These are phyloP conservation scores for Sphaerobolus stellatus DNA, from an alignment of 1,284 basidiomycete genomes.

Conservation along the genomic window DNA sequence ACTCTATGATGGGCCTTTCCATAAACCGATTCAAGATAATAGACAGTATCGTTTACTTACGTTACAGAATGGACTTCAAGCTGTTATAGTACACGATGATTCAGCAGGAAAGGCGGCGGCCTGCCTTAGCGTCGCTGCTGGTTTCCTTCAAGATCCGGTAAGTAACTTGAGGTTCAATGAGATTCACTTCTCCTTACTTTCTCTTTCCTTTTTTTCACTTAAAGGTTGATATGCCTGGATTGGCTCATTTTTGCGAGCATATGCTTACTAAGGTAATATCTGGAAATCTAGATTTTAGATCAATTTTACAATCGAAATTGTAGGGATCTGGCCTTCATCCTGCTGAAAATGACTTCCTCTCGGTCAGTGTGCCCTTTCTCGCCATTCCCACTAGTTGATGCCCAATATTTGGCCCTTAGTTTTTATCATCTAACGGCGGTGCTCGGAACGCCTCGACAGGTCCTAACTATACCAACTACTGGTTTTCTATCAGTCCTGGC, in stretches of 20 bases:
- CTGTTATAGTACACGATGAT: constrained; percentile 57
- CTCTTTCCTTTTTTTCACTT: neutral
- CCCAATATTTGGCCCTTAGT: constrained; percentile 32
- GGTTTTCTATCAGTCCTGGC: no score
- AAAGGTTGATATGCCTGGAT: constrained; percentile 42
- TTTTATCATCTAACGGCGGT: constrained; percentile 59
- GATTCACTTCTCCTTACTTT: neutral
- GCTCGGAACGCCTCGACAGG: constrained; percentile 65
- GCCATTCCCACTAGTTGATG: no score
- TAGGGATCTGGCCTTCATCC: no score
- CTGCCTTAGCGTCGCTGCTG: constrained; percentile 62
- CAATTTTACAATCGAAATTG: no score
- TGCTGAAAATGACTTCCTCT: no score
- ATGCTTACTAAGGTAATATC: no score
- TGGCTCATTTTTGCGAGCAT: constrained; percentile 65
- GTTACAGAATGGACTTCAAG: constrained; percentile 62
- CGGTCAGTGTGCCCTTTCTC: no score
- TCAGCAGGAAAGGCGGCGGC: constrained; percentile 67
- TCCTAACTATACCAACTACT: constrained; percentile 62
- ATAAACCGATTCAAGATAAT: constrained; percentile 46
- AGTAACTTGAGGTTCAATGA: no score
- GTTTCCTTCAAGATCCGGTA: constrained; percentile 62
- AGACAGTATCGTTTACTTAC: constrained; percentile 51
- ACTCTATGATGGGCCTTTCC: no score
- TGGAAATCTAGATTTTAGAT: no score